Percentiles rank a stretch among this genome's conserved stretches.
These are phyloP conservation scores for Suillus luteus DNA, from an alignment of 768 basidiomycete species.

Conservation along the genomic window DNA sequence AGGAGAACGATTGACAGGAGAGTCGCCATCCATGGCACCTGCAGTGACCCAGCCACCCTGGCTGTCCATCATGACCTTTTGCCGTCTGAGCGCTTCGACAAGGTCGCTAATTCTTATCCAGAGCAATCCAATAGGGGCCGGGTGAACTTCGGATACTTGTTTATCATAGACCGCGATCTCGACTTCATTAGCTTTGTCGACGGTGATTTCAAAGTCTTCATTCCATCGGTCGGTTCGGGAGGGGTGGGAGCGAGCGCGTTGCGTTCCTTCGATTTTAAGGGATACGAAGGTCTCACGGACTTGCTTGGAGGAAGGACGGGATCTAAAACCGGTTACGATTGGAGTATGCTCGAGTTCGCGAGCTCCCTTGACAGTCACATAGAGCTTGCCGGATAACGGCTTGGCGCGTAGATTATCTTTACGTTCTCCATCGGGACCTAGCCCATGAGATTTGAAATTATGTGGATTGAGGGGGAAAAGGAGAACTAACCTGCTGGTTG, in stretches of 20 bases:
- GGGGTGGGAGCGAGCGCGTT: constrained; percentile 88
- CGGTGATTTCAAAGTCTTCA: constrained; percentile 93
- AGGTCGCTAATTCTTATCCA: constrained; percentile 96
- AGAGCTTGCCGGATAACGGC: constrained; percentile 89
- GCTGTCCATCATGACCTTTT: constrained; percentile 87
- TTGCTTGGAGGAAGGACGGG: constrained; percentile 80
- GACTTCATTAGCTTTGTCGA: constrained; percentile 98
- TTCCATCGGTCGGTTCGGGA: constrained; percentile 97
- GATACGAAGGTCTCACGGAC: constrained; percentile 84
- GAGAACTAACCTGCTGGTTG: constrained; percentile 54
- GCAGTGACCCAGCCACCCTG: constrained; percentile 97
- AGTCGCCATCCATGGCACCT: constrained; percentile 77
- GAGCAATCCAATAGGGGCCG: constrained; percentile 88
- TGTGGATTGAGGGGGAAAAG: constrained; percentile 8
- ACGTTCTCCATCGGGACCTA: constrained; percentile 76
- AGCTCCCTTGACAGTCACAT: constrained; percentile 85
- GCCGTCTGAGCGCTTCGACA: constrained; percentile 88
- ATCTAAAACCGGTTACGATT: constrained; percentile 55
- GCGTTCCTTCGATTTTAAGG: constrained; percentile 95
- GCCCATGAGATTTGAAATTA: constrained; percentile 25
- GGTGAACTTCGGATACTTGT: constrained; percentile 75
- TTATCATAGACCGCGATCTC: constrained; percentile 97
- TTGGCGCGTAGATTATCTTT: constrained; percentile 94
- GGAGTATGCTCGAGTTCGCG: constrained; percentile 96
- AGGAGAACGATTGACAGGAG: constrained; percentile 46